A percentile compares a stretch with the other conserved stretches of the same genome.
Evolutionary conservation across 2,329 filamentous ascomycete species (phyloP).

Genomic region (Sporothrix variecibatus): DNA sequence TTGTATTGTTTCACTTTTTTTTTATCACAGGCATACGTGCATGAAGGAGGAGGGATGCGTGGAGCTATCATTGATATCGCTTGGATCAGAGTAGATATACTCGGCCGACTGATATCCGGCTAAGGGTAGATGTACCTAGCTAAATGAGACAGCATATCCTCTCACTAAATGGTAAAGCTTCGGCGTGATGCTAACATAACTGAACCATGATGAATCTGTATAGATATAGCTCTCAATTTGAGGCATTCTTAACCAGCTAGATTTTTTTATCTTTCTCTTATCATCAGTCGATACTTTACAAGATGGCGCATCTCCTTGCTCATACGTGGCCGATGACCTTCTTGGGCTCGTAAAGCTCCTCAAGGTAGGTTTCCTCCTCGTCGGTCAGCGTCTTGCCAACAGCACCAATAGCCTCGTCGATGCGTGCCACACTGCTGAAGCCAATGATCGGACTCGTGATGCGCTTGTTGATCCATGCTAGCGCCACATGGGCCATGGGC

Average conservation of each 20-base stretch:
- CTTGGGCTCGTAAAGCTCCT: slow-evolving; percentile 64
- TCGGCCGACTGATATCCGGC: neutral
- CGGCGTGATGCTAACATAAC: neutral
- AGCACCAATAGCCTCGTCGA: slow-evolving; percentile 61
- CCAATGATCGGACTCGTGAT: slow-evolving; percentile 63
- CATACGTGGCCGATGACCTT: slow-evolving; percentile 42
- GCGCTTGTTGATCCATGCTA: slow-evolving; percentile 62
- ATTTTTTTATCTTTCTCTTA: neutral
- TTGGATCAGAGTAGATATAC: neutral
- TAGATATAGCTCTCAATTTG: neutral
- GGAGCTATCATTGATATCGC: neutral
- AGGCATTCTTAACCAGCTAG: neutral
- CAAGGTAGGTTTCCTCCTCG: slow-evolving; percentile 62
- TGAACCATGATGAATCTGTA: too few species aligned
- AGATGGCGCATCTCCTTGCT: neutral
- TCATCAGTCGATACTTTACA: neutral
- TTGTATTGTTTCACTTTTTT: neutral
- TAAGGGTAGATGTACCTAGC: neutral
- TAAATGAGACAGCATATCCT: neutral
- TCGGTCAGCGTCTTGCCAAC: slow-evolving; percentile 52
- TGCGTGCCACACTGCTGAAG: slow-evolving; percentile 57
- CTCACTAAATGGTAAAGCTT: neutral
- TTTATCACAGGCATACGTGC: neutral
- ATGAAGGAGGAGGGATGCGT: neutral
- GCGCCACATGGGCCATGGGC: slow-evolving; percentile 52